Conservation (phyloP, 1,284 basidiomycete genomes). For the Rhodofomes roseus region DNA sequence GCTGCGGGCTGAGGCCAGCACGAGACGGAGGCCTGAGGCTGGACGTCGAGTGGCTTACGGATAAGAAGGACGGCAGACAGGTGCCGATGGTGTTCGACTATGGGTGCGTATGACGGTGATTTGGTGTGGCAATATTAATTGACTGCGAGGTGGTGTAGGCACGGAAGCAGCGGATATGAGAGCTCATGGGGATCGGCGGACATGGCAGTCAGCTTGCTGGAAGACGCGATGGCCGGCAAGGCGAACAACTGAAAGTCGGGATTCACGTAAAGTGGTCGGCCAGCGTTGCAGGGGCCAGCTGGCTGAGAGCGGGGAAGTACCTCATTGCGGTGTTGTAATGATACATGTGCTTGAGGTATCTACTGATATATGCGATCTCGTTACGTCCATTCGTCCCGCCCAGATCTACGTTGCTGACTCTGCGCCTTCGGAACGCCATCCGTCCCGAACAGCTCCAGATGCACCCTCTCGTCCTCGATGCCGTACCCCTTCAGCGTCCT, state of each 20-base stretch:
- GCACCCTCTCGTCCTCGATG: constrained; percentile 15
- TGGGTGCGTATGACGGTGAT: constrained; percentile 30
- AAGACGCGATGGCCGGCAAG: not conserved
- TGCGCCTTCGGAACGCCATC: constrained; percentile 9
- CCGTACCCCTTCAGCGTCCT: constrained; percentile 15
- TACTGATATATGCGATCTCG: not conserved
- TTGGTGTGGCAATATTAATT: not conserved
- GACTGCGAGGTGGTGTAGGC: constrained; percentile 24
- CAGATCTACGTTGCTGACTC: no score
- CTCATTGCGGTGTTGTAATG: not conserved
- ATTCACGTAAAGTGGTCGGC: not conserved
- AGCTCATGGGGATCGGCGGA: constrained; percentile 6
- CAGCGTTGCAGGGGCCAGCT: not conserved
- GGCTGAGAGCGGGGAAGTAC: not conserved
- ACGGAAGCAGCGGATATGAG: constrained; percentile 35
- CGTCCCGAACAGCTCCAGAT: constrained; percentile 22
- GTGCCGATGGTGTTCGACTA: constrained; percentile 44
- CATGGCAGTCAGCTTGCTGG: constrained; percentile 5
- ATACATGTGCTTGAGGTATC: not conserved
- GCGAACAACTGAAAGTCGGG: not conserved
- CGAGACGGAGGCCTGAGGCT: constrained; percentile 45
- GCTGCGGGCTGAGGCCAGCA: constrained; percentile 50
- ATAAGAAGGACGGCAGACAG: constrained; percentile 14
- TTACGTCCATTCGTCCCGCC: no score
- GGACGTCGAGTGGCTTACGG: constrained; percentile 30